A percentile compares a stretch with the other conserved stretches of the same genome.
Conservation (phyloP, 23 red algal genomes). For the Gracilaria domingensis region DNA sequence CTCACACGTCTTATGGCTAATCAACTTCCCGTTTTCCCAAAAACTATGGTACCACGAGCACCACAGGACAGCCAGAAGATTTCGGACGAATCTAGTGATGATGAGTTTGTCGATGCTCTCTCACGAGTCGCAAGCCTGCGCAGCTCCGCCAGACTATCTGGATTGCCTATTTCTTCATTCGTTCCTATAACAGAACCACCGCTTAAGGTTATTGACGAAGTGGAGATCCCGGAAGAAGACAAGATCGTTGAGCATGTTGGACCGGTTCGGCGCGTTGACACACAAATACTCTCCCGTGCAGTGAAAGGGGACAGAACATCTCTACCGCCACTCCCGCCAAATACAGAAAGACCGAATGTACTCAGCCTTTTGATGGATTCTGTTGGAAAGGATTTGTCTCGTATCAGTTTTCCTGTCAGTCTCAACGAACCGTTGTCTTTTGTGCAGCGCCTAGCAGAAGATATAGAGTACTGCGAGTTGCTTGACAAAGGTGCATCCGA, state of each 20-base stretch:
- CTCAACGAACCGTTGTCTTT: constrained; percentile 98
- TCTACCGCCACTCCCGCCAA: constrained; percentile 27
- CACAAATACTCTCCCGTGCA: constrained; percentile 15
- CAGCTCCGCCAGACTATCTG: constrained; percentile 40
- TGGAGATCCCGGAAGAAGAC: not conserved
- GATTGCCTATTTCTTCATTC: not conserved
- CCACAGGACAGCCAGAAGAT: not conserved
- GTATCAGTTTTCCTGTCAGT: constrained; percentile 90
- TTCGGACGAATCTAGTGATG: constrained; percentile 53
- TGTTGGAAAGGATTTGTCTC: constrained; percentile 95
- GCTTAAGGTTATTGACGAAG: not conserved
- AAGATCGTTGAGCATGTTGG: not conserved
- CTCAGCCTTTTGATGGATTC: constrained; percentile 90
- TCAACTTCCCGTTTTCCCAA: constrained; percentile 50
- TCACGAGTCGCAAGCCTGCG: constrained; percentile 65
- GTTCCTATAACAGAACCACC: not conserved
- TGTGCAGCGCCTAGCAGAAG: constrained; percentile 92
- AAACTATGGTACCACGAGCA: not conserved
- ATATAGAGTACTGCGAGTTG: constrained; percentile 89
- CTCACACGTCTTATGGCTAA: constrained; percentile 41
- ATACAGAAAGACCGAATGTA: constrained; percentile 67
- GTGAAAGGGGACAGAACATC: constrained; percentile 40
- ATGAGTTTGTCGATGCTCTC: constrained; percentile 73
- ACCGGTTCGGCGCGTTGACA: constrained; percentile 40
- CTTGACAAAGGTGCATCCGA: constrained; percentile 85